phyloP scores from a whole-genome alignment of 371 early-diverging fungal genomes.

The Syncephalastrum sp. region DNA sequence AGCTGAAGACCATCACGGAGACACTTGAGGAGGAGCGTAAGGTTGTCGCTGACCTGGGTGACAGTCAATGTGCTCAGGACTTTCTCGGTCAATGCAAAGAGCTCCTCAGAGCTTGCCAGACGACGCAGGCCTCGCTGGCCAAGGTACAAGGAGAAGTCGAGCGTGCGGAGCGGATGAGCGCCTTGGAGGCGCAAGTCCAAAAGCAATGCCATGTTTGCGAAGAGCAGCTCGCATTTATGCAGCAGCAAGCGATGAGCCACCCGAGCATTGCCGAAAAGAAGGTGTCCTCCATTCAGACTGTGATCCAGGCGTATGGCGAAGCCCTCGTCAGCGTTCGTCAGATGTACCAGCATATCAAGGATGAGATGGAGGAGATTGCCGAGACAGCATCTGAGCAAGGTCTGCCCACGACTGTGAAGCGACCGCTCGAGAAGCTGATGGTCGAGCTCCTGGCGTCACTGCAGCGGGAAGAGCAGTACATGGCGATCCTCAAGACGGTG shows the following conservation, averaged over 20 bases:
- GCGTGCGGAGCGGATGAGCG: conserved; percentile 15
- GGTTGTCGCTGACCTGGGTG: too few species aligned
- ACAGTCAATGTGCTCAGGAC: too few species aligned
- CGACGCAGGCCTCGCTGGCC: too few species aligned
- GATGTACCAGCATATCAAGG: conserved; percentile 27
- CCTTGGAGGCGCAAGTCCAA: conserved; percentile 18
- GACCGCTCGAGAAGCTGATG: conserved; percentile 22
- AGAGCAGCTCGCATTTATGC: conserved; percentile 37
- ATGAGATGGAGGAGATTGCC: conserved; percentile 23
- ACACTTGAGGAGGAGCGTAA: too few species aligned
- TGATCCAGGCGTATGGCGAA: conserved; percentile 33
- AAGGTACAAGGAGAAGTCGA: conserved; percentile 21
- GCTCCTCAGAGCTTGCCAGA: too few species aligned
- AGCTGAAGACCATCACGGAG: too few species aligned
- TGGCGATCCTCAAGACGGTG: conserved; percentile 27
- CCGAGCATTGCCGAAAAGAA: conserved; percentile 41
- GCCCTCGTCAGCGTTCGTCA: conserved; percentile 30
- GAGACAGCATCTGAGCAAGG: conserved; percentile 28
- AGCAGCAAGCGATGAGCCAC: conserved; percentile 36
- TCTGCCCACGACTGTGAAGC: conserved; percentile 6
- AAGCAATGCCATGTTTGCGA: conserved; percentile 31
- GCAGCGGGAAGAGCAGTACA: conserved; percentile 32
- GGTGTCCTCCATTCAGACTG: conserved; percentile 28
- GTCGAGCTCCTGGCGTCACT: conserved; percentile 24
- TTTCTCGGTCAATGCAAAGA: too few species aligned